Evolutionary conservation across 371 early-diverging fungal genomes (phyloP).

Genomic region (Mortierella sp.): DNA sequence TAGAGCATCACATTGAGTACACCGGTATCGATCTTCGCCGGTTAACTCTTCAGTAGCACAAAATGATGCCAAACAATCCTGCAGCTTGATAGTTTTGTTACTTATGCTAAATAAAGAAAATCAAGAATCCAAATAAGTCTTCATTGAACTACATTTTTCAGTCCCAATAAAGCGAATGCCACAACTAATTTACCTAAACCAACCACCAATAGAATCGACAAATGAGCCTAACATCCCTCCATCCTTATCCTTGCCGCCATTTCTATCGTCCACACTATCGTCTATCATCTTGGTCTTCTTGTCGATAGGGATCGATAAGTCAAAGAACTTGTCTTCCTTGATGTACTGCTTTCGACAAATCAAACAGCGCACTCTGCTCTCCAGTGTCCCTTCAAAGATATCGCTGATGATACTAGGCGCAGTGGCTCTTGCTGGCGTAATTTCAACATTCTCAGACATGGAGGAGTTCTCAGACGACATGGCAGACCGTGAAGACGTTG

Average conservation of each 20-base stretch:
- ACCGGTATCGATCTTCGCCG: conserved; percentile 59
- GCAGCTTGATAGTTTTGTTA: conserved; percentile 42
- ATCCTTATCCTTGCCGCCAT: conserved; percentile 24
- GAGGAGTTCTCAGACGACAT: conserved; percentile 53
- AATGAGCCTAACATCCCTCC: conserved; percentile 45
- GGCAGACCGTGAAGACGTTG: conserved; percentile 22
- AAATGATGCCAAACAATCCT: conserved; percentile 61
- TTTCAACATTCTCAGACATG: conserved; percentile 42
- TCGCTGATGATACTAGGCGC: conserved; percentile 60
- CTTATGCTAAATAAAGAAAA: conserved; percentile 16
- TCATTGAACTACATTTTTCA: neutral
- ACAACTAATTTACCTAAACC: conserved; percentile 38
- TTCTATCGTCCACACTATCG: conserved; percentile 22
- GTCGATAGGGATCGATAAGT: conserved; percentile 65
- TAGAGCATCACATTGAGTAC: conserved; percentile 56
- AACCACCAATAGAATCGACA: conserved; percentile 43
- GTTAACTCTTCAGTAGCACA: conserved; percentile 59
- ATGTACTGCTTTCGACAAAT: conserved; percentile 60
- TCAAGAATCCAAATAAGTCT: neutral
- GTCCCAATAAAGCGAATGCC: neutral
- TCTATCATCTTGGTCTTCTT: conserved; percentile 48
- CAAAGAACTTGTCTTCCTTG: conserved; percentile 61
- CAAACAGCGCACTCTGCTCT: conserved; percentile 61
- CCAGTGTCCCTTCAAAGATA: conserved; percentile 63
- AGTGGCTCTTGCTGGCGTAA: conserved; percentile 49